phyloP scores from a whole-genome alignment of 208 protist genomes.

The Leishmania mexicana region DNA sequence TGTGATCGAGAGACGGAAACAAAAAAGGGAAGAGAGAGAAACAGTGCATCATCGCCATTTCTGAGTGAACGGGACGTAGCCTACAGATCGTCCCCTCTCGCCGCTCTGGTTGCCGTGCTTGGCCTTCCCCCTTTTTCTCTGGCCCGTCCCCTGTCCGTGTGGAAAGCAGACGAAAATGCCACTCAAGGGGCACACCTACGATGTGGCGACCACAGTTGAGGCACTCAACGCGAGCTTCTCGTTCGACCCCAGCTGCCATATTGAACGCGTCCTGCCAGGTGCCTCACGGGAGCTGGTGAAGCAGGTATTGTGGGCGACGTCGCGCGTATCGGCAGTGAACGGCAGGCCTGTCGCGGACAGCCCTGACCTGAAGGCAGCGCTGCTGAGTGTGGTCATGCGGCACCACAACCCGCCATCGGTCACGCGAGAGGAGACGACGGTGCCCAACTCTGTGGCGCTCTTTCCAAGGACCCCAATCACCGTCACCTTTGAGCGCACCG shows the following conservation, averaged over 20 bases:
- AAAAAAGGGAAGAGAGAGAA: background rate
- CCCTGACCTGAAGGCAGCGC: slow-evolving; percentile 53
- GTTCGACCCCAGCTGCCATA: slow-evolving; percentile 68
- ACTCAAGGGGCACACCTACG: slow-evolving; percentile 13
- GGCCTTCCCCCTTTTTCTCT: background rate
- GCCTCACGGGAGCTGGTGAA: slow-evolving; percentile 34
- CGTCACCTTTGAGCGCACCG: slow-evolving; percentile 47
- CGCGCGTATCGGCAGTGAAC: slow-evolving; percentile 59
- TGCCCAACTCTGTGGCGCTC: slow-evolving; percentile 1
- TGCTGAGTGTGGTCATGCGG: slow-evolving; percentile 32
- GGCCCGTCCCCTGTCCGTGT: background rate
- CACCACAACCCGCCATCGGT: slow-evolving; percentile 7
- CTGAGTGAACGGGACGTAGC: background rate
- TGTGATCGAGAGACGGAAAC: background rate
- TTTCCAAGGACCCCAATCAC: slow-evolving; percentile 30
- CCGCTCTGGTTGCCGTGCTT: background rate
- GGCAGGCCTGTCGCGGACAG: slow-evolving; percentile 47
- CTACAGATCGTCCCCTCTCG: background rate
- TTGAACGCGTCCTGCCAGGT: slow-evolving; percentile 42
- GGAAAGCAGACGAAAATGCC: slow-evolving; percentile 7
- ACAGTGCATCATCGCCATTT: background rate
- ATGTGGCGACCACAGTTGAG: slow-evolving; percentile 51
- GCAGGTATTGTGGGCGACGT: slow-evolving; percentile 13
- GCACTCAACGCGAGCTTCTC: slow-evolving; percentile 48
- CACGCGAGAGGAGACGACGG: slow-evolving; percentile 1